These are phyloP conservation scores for Pseudevernia furfuracea DNA, from an alignment of 495 filamentous ascomycete species.

Conservation along the genomic window DNA sequence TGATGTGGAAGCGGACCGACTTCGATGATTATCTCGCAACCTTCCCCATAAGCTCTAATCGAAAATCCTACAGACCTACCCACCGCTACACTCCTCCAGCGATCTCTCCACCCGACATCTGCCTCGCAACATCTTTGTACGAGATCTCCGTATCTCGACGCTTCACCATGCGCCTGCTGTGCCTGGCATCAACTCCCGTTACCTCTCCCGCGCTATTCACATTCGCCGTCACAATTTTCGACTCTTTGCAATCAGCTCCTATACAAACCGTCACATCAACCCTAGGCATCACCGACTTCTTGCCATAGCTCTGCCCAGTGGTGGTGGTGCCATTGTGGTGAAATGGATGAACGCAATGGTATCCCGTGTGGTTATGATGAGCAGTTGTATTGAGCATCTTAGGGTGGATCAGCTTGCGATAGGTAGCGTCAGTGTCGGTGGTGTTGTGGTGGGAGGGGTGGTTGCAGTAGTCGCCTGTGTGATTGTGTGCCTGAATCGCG, in stretches of 20 bases:
- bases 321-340: not conserved
- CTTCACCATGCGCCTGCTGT: not conserved
- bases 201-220: not conserved
- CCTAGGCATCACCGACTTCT: not conserved
- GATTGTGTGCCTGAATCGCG: not conserved
- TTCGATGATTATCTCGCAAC: not conserved
- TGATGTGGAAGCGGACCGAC: not conserved
- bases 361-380: not conserved
- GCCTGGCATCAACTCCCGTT: not conserved
- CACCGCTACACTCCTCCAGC: not conserved
- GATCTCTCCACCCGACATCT: not conserved
- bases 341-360: not conserved
- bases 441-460: not conserved
- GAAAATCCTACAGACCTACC: not conserved
- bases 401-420: not conserved
- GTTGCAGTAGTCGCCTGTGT: not conserved
- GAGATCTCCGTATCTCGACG: not conserved
- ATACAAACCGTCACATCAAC: not conserved
- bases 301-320: not conserved
- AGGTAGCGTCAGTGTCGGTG: not conserved
- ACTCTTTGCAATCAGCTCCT: not conserved
- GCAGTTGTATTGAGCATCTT: not conserved
- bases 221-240: not conserved
- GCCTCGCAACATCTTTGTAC: not conserved
- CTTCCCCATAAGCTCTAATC: not conserved